Evolutionary conservation across 2,329 filamentous ascomycete genomes (phyloP), one percentile per base, ranked within the genome.

Genomic region (Aspergillus eucalypticola): DNA sequence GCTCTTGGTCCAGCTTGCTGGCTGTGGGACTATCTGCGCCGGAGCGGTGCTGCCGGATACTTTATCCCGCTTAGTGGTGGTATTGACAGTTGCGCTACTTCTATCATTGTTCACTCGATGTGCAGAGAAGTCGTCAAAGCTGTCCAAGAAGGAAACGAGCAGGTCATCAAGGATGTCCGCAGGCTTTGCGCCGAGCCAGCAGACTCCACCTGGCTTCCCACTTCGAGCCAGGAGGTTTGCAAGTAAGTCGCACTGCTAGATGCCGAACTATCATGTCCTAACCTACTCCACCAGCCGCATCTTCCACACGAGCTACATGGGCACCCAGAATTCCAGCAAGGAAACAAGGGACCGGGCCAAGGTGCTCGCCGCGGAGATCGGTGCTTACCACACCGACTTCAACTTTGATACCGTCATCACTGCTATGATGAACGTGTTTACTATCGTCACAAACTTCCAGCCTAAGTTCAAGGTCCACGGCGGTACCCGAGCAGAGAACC

Each of bases 361-460:
- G 68, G 80, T 83, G 0, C 81, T 94, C 2, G 72, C 79, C 0
- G 67, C 71, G 11, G 73, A 73, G n/a, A 91, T 94, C 55, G 90
- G 90, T 3, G 81, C 84, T 15, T 88, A 92, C 68, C 91, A 95
- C 70, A 81, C 85, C 3, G 84, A 93, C 69, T 79, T 92, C 48
- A 86, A 92, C 68, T 92, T 94, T 59, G 91, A 94, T 69, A 81
- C 82, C 1, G 82, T 88, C 8, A 86, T 87, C 62, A 78, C 83
- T 19, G 84, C 88, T 0, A 78, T 87, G 54, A 86, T 84, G 65
- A 81, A 81, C 46, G 75, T 92, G 1, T 80, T 92, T 57, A 80
- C 82, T 0, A 73, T 80, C 2, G 82, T 85, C 0, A 85, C 86
- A 1, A 79, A 79, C 42, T 91, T 90, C 66, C 80, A 84, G 17